phyloP scores from a whole-genome alignment of 2,329 filamentous ascomycete species.

The Aureobasidium sp. region DNA sequence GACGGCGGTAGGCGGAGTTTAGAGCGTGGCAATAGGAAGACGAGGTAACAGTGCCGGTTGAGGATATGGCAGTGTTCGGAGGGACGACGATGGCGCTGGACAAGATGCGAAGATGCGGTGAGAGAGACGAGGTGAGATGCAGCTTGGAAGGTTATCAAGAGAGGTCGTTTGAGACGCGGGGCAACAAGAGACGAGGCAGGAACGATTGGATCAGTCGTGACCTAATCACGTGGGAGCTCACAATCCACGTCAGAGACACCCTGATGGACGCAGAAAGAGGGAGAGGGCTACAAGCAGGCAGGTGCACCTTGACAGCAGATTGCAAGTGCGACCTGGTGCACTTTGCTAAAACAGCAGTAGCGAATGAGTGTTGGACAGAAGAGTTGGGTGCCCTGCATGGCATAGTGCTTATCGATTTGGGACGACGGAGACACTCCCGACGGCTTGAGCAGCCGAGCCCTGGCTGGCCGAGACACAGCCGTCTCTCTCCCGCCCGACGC shows the following conservation, averaged over 20 bases:
- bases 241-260: not conserved
- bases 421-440: not conserved
- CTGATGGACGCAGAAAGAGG: not conserved
- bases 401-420: not conserved
- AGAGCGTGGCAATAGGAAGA: not conserved
- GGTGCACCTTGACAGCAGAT: not conserved
- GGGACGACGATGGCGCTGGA: not conserved
- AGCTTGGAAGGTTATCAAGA: not conserved
- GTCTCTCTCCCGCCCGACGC: not conserved
- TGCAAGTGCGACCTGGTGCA: not conserved
- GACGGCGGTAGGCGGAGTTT: constrained; percentile 4
- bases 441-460: not conserved
- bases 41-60: not conserved
- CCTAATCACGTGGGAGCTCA: not conserved
- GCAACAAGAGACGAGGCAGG: not conserved
- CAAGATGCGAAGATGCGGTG: not conserved
- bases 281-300: not conserved
- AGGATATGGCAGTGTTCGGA: not conserved
- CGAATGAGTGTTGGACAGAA: not conserved
- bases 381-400: not conserved
- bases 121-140: not conserved
- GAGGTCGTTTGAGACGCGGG: constrained; percentile 1
- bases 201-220: not conserved
- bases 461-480: not conserved
- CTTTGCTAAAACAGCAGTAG: not conserved